Conservation (phyloP, 2,329 filamentous ascomycete species). For the Coniella lustricola region DNA sequence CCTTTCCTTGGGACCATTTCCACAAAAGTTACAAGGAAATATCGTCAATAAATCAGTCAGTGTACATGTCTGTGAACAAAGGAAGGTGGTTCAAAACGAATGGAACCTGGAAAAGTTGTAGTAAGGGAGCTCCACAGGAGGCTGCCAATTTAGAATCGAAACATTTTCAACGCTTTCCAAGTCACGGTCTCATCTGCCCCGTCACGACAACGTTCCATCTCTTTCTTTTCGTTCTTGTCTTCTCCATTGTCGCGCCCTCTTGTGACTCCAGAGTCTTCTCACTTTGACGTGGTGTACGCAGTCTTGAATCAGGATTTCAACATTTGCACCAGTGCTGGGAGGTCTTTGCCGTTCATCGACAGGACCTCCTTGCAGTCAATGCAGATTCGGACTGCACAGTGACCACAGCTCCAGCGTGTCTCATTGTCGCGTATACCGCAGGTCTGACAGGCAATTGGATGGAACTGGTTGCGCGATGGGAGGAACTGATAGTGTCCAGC, state of each 20-base stretch:
- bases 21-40: too few species aligned
- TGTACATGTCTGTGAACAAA: too few species aligned
- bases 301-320: neutral
- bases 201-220: too few species aligned
- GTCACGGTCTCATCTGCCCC: too few species aligned
- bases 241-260: neutral
- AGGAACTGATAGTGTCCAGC: conserved; percentile 42
- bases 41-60: too few species aligned
- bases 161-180: too few species aligned
- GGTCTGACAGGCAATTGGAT: conserved; percentile 47
- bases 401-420: conserved; percentile 40
- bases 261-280: neutral
- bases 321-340: conserved; percentile 33
- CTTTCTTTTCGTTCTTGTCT: neutral
- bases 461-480: conserved; percentile 38
- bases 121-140: too few species aligned
- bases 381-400: conserved; percentile 48
- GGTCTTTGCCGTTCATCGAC: conserved; percentile 33
- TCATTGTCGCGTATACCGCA: conserved; percentile 40
- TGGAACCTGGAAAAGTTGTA: too few species aligned
- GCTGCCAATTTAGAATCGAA: too few species aligned
- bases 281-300: too few species aligned
- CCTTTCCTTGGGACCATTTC: too few species aligned
- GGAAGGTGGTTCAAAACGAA: too few species aligned
- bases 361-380: conserved; percentile 38